phyloP scores from a whole-genome alignment of 2,329 filamentous ascomycete species.

The Aspergillus ibericus region DNA sequence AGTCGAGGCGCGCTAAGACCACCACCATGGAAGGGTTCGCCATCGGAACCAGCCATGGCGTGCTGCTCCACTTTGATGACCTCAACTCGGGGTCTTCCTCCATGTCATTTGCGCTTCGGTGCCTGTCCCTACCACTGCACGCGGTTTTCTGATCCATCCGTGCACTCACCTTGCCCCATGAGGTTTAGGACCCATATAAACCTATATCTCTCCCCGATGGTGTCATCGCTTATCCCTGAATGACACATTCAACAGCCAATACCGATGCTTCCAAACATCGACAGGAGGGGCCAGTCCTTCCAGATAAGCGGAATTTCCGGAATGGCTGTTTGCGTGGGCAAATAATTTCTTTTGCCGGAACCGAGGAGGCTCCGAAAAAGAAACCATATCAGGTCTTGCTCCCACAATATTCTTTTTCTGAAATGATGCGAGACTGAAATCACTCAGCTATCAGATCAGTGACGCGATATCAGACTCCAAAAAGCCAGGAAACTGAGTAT shows the following conservation, averaged over 20 bases:
- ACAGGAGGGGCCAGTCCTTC: background rate
- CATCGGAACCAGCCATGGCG: background rate
- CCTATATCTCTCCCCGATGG: background rate
- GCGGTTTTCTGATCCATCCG: background rate
- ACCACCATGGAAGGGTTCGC: background rate
- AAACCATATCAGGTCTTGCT: background rate
- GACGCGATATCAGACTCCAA: no score
- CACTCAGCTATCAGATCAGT: background rate
- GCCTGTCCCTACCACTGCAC: background rate
- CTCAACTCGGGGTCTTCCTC: background rate
- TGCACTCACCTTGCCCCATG: background rate
- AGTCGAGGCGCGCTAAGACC: background rate
- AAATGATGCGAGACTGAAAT: background rate
- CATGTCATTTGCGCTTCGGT: background rate
- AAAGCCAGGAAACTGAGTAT: background rate
- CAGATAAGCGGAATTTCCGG: background rate
- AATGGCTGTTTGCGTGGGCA: background rate
- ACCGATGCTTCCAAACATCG: background rate
- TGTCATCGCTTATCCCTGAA: constrained; percentile 3
- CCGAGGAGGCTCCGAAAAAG: background rate
- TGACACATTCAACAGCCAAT: constrained; percentile 1
- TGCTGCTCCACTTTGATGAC: background rate
- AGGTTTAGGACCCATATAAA: background rate
- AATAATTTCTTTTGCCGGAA: background rate
- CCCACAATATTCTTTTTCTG: background rate